Percentiles rank a stretch among this genome's conserved stretches.
These are phyloP conservation scores for Collybia sordida DNA, from an alignment of 768 basidiomycete genomes.

Conservation along the genomic window DNA sequence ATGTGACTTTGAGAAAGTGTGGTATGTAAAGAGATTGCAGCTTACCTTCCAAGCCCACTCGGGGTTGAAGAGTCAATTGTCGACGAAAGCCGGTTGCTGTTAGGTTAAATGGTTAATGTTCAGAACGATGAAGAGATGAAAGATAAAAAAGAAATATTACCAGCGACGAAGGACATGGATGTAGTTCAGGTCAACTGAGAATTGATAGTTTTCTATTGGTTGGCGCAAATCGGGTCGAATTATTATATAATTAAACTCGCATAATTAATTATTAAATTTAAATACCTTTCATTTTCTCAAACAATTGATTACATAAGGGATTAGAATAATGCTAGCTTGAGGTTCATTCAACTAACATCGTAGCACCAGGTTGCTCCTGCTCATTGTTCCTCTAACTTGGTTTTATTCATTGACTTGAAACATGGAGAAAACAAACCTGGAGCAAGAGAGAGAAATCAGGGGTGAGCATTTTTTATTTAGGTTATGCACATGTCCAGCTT, in stretches of 20 bases:
- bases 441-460: conserved; percentile 38
- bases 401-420: background rate
- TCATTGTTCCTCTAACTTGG: background rate
- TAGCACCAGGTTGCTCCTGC: conserved; percentile 4
- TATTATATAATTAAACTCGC: background rate
- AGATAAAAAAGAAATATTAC: conserved; percentile 20
- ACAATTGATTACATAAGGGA: no score
- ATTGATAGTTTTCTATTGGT: conserved; percentile 21
- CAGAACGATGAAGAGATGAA: background rate
- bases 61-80: conserved; percentile 44
- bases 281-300: no score
- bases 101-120: conserved; percentile 7
- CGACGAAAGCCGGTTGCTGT: conserved; percentile 39
- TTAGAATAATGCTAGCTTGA: no score
- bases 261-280: no score
- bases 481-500: background rate
- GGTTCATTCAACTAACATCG: background rate
- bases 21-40: background rate
- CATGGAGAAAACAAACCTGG: conserved; percentile 26
- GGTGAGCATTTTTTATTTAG: conserved; percentile 14
- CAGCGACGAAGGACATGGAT: conserved; percentile 50
- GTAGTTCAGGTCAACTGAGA: conserved; percentile 19
- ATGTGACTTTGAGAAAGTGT: no score
- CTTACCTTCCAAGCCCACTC: conserved; percentile 42
- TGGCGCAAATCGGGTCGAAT: conserved; percentile 22